Base-by-base conservation (phyloP, 2,329 filamentous ascomycete genomes). In the Pseudocercospora musae region DNA sequence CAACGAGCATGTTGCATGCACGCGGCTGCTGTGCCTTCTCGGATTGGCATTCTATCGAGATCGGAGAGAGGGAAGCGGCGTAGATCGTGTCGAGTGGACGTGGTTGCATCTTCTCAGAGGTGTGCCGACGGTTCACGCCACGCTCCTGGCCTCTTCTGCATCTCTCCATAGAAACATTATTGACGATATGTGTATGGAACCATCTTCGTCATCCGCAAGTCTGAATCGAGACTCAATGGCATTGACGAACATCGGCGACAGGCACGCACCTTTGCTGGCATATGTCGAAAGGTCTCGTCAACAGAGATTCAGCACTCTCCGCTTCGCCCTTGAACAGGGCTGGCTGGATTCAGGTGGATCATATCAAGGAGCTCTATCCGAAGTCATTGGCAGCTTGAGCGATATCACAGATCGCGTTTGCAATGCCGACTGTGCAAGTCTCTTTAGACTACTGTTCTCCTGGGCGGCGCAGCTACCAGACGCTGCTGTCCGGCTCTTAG, bases 101-200 rank as follows among this genome's bases (percentile, higher is more conserved):
- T 52, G 48, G 48, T 27, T 52, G 48, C 48, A 52, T 52, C 48
- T 52, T 20, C 48, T 52, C 48, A 52, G 10, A 52, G 48, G 48
- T 52, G 48, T 52, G 48, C 48, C 48, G 25, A 29, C 48, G 31
- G 48, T 52, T 21, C 48, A 52, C 18, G 25, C 48, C 15, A 18
- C 48, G 11, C 48, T 52, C 25, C 10, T 52, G 25, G 48, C 48
- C 1, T 52, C 21, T 52, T 25, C 48, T 52, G 21, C 25, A 25
- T 27, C 48, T 27, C 21, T 52, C 4, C 48, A 52, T 29, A 8
- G 15, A 52, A 52, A 52, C n/a, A 23, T 52, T 18, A 4, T 52
- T 15, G 11, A n/a, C 1, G 48, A 52, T 18, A 52, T 52, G 48
- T 23, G 23, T 9, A 25, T 29, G 48, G n/a, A 29, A 25, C 15